phyloP scores from a whole-genome alignment of 768 basidiomycete species.

The Glaciozyma antarctica region DNA sequence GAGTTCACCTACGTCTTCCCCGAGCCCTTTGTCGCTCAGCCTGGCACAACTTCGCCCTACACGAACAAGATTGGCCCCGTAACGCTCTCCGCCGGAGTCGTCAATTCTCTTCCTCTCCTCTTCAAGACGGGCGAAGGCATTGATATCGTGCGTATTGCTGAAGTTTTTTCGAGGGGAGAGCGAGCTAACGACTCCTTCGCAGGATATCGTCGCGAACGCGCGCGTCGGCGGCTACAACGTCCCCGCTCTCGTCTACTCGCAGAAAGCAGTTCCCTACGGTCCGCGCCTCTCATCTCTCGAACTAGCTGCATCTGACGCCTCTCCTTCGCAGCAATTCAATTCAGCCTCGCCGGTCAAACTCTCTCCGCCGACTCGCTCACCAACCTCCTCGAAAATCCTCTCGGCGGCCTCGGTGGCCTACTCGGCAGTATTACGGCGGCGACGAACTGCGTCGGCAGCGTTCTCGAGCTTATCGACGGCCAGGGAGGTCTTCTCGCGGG shows the following conservation, averaged over 20 bases:
- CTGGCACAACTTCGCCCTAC: constrained; percentile 39
- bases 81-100: constrained; percentile 8
- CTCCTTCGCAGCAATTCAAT: too few relatives aligned
- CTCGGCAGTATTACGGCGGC: too few relatives aligned
- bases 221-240: constrained; percentile 19
- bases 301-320: too few relatives aligned
- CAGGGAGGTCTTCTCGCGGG: too few relatives aligned
- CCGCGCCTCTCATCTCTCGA: neutral
- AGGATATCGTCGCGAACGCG: constrained; percentile 3
- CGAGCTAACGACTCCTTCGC: neutral
- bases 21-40: constrained; percentile 44
- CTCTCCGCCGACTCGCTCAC: too few relatives aligned
- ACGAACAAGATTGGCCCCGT: constrained; percentile 6
- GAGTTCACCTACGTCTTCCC: constrained; percentile 56
- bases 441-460: too few relatives aligned
- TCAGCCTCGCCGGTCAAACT: too few relatives aligned
- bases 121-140: constrained; percentile 2
- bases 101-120: constrained; percentile 14
- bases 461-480: too few relatives aligned
- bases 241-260: constrained; percentile 6
- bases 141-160: constrained; percentile 7
- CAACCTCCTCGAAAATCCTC: too few relatives aligned
- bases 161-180: neutral
- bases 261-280: constrained; percentile 12
- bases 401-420: too few relatives aligned